Evolutionary conservation across 192 early-diverging fungal species (phyloP).

Genomic region (Linnemannia hyalina): DNA sequence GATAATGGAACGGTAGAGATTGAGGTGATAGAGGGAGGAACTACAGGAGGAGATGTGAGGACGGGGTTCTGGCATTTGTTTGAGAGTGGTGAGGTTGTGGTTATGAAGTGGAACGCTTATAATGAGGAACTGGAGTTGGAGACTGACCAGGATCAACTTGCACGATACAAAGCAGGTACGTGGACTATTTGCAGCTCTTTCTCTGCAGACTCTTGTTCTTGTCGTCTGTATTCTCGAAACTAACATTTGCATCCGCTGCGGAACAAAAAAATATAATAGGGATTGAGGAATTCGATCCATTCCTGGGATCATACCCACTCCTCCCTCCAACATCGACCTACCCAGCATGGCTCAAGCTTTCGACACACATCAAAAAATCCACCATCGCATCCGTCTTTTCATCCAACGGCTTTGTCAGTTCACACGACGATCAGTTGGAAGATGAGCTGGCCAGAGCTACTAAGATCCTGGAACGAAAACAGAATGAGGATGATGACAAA

Average conservation of each 20-base stretch:
- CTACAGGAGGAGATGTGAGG: constrained; percentile 35
- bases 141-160: constrained; percentile 71
- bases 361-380: constrained; percentile 71
- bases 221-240: background rate
- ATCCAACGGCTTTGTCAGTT: constrained; percentile 36
- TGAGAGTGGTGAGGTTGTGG: constrained; percentile 72
- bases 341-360: constrained; percentile 83
- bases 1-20: constrained; percentile 28
- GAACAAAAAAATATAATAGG: constrained; percentile 53
- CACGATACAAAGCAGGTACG: constrained; percentile 74
- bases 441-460: constrained; percentile 58
- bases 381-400: constrained; percentile 25
- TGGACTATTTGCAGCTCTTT: background rate
- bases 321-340: constrained; percentile 72
- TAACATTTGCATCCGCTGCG: background rate
- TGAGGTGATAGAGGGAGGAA: constrained; percentile 31
- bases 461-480: constrained; percentile 72
- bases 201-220: background rate
- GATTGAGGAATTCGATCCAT: constrained; percentile 83
- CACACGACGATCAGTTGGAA: constrained; percentile 63
- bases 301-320: constrained; percentile 86
- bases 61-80: constrained; percentile 38
- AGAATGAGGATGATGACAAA: constrained; percentile 63
- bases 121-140: constrained; percentile 75
- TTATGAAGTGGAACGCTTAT: constrained; percentile 82